Percentiles rank a stretch among this genome's conserved stretches.
These are phyloP conservation scores for Penicillium sp. DNA, from an alignment of 2,329 filamentous ascomycete genomes.

Conservation along the genomic window DNA sequence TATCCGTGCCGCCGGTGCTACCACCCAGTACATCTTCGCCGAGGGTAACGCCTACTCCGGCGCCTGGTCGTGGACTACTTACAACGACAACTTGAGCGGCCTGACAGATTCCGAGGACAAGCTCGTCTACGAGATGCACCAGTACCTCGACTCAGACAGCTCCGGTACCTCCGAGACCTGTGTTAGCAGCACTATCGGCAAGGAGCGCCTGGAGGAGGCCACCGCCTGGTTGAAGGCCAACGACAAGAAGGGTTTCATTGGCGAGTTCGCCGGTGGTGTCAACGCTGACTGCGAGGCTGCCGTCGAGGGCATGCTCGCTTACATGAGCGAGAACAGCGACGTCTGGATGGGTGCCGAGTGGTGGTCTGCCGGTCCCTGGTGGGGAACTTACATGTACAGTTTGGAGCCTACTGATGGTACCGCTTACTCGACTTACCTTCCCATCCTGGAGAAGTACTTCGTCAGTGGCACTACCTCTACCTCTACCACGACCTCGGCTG, in stretches of 20 bases:
- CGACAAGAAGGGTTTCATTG: constrained; percentile 56
- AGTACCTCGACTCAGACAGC: constrained; percentile 60
- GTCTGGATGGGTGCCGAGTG: constrained; percentile 60
- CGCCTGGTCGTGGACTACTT: constrained; percentile 53
- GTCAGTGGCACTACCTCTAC: constrained; percentile 13
- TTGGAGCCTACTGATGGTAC: constrained; percentile 31
- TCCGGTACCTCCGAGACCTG: constrained; percentile 54
- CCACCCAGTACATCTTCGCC: constrained; percentile 57
- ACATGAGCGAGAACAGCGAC: constrained; percentile 57
- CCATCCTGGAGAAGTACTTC: constrained; percentile 34
- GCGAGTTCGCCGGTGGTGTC: constrained; percentile 55
- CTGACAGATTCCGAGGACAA: constrained; percentile 56
- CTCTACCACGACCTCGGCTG: constrained; percentile 2
- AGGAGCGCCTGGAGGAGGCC: constrained; percentile 46
- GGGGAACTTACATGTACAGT: constrained; percentile 45
- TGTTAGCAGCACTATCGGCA: constrained; percentile 55
- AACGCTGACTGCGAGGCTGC: constrained; percentile 52
- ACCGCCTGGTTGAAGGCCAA: constrained; percentile 55
- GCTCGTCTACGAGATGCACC: constrained; percentile 63
- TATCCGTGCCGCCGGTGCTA: constrained; percentile 62
- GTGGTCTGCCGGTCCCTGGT: constrained; percentile 63
- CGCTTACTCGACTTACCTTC: constrained; percentile 31
- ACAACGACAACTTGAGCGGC: constrained; percentile 46
- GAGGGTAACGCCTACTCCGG: constrained; percentile 54
- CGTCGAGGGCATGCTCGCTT: constrained; percentile 52